Evolutionary conservation across 192 early-diverging fungal genomes (phyloP).

Genomic region (Entomortierella lignicola): DNA sequence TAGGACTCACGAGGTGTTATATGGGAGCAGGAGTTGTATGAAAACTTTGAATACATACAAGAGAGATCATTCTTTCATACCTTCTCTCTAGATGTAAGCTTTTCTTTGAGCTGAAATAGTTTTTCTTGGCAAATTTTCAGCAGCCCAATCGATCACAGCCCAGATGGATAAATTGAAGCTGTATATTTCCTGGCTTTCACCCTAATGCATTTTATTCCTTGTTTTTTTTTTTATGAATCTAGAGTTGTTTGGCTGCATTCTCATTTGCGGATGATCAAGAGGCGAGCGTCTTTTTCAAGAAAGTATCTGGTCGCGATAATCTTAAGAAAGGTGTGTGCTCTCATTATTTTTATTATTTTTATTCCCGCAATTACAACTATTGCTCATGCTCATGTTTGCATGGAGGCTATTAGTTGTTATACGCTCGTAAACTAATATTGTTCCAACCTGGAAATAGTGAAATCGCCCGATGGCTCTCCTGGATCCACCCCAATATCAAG

Average conservation of each 20-base stretch:
- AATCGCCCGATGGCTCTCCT: conserved; percentile 38
- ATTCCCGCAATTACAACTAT: not conserved
- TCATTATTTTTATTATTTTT: conserved; percentile 8
- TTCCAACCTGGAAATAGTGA: conserved; percentile 13
- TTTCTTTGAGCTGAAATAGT: not conserved
- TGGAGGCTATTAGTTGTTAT: no score
- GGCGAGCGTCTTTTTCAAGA: conserved; percentile 72
- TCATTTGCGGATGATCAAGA: conserved; percentile 78
- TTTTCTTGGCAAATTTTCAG: conserved; percentile 8
- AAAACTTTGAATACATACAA: conserved; percentile 74
- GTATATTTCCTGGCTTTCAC: conserved; percentile 5
- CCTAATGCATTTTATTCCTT: not conserved
- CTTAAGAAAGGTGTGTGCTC: conserved; percentile 49
- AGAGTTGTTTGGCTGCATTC: conserved; percentile 75
- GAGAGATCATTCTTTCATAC: conserved; percentile 77
- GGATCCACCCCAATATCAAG: conserved; percentile 50
- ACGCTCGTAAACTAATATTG: not conserved
- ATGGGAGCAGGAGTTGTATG: conserved; percentile 87
- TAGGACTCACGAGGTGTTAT: conserved; percentile 67
- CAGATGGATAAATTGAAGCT: not conserved
- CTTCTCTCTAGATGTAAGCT: conserved; percentile 73
- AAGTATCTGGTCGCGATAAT: conserved; percentile 65
- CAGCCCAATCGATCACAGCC: conserved; percentile 3
- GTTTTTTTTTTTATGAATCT: not conserved
- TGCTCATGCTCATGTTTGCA: not conserved